Conservation (phyloP, 2,329 filamentous ascomycete genomes). For the Sporothrix pallida region DNA sequence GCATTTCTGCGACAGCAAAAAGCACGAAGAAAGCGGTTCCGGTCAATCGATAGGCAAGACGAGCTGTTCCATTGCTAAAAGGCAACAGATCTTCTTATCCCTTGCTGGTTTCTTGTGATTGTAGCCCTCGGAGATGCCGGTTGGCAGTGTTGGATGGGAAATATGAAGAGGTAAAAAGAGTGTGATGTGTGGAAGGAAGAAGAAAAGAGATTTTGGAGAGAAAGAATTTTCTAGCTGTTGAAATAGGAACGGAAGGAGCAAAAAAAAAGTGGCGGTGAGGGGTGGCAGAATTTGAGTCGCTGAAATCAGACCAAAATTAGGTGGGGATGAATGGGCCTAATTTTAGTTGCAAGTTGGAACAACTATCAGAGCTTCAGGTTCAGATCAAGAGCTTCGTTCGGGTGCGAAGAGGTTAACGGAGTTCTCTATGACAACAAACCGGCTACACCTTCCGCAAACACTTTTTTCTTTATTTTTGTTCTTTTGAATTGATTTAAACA, state of each 20-base stretch:
- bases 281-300: neutral
- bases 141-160: neutral
- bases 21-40: neutral
- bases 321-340: neutral
- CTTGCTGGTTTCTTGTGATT: neutral
- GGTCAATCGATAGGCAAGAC: neutral
- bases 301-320: conserved; percentile 3
- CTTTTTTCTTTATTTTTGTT: too few relatives aligned
- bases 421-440: too few relatives aligned
- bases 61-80: conserved; percentile 12
- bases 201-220: neutral
- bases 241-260: conserved; percentile 21
- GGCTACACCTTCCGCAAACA: too few relatives aligned
- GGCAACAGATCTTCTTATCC: neutral
- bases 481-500: too few relatives aligned
- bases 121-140: neutral
- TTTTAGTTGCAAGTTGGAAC: neutral
- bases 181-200: conserved; percentile 10
- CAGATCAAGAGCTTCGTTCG: too few relatives aligned
- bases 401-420: too few relatives aligned
- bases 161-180: neutral
- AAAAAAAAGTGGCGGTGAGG: conserved; percentile 25
- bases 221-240: conserved; percentile 22
- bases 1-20: conserved; percentile 50
- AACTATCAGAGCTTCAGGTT: too few relatives aligned